Base-by-base conservation (phyloP, 352 stramenopile species). In the Globisporangium spinosum region DNA sequence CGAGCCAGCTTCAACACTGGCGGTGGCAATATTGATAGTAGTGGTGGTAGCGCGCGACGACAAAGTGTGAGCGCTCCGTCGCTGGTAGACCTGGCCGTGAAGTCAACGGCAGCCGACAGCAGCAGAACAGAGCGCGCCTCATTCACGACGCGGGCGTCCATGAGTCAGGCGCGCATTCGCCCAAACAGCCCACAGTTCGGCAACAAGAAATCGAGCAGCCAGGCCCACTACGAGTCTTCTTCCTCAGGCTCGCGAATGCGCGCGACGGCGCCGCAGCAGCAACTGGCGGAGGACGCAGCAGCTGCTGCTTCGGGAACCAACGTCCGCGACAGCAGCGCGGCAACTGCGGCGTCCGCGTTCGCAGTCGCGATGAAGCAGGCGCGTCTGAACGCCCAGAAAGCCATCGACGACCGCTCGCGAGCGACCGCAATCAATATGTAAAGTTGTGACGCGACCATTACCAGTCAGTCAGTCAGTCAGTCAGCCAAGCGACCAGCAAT, bases 351-450 rank as follows among this genome's bases (percentile, higher is more conserved):
- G 29, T 90, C 80, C 1, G 84, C 84, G 10, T 92, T 92, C 71
- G 84, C 84, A 34, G 69, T 92, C 9, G 84, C 84, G 13, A 92
- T 92, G 84, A 92, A 92, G 67, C 80, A 92, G 67, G 82, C 84
- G 40, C 79, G 84, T 45, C 67, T 92, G 27, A 90, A 90, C 60
- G 82, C 84, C 20, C 84, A 92, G 54, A 84, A 84, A 51, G 79
- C 79, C 6, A 75, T 87, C 20, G 77, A 87, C 53, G 79, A 87
- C 59, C 79, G 79, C 32, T 70, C 79, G 15, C 45, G 58, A 13
- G 64, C 25, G 10, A 8, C 57, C 17, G 25, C 54, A 60, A 25
- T 40, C 22, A 59, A 6, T 58, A n/a, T 2, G 23, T 38, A 23
- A 20, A 59, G 17, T 20, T n/a, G 40, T 49, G 15, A 7, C 40